Percentiles rank a stretch among this genome's conserved stretches.
phyloP scores from a whole-genome alignment of 2,329 filamentous ascomycete species.

The Tolypocladium guangdongense region DNA sequence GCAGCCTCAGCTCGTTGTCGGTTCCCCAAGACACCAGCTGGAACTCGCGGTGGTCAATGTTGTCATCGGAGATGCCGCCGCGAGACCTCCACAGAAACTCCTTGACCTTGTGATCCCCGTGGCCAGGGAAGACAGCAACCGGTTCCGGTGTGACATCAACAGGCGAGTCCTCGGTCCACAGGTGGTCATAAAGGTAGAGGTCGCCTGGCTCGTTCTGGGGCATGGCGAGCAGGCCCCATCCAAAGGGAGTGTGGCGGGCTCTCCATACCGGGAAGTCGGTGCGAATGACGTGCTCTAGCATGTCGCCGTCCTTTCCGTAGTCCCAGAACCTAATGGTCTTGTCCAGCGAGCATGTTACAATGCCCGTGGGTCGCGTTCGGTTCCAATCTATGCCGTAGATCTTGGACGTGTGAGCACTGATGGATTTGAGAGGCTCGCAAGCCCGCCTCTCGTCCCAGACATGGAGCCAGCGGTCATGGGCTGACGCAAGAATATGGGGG shows the following conservation, averaged over 20 bases:
- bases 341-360: constrained; percentile 84
- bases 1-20: constrained; percentile 71
- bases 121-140: constrained; percentile 48
- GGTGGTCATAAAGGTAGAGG: constrained; percentile 72
- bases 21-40: constrained; percentile 90
- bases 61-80: constrained; percentile 53
- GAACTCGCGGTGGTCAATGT: constrained; percentile 77
- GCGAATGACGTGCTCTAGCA: constrained; percentile 64
- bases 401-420: constrained; percentile 81
- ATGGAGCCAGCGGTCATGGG: constrained; percentile 76
- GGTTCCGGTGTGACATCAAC: constrained; percentile 35
- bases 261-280: constrained; percentile 86
- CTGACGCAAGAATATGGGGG: constrained; percentile 77
- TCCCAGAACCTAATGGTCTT: constrained; percentile 94
- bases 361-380: constrained; percentile 55
- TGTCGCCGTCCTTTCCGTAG: constrained; percentile 49
- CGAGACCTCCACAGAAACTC: constrained; percentile 85
- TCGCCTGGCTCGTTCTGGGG: constrained; percentile 80
- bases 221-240: constrained; percentile 78
- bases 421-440: constrained; percentile 67
- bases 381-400: constrained; percentile 97
- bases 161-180: constrained; percentile 32
- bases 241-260: constrained; percentile 84
- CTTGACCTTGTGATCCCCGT: constrained; percentile 62
- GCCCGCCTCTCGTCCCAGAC: constrained; percentile 85